A percentile compares a stretch with the other conserved stretches of the same genome.
These are phyloP conservation scores for Trichoderma sp. DNA, from an alignment of 2,329 filamentous ascomycete species.

Conservation along the genomic window DNA sequence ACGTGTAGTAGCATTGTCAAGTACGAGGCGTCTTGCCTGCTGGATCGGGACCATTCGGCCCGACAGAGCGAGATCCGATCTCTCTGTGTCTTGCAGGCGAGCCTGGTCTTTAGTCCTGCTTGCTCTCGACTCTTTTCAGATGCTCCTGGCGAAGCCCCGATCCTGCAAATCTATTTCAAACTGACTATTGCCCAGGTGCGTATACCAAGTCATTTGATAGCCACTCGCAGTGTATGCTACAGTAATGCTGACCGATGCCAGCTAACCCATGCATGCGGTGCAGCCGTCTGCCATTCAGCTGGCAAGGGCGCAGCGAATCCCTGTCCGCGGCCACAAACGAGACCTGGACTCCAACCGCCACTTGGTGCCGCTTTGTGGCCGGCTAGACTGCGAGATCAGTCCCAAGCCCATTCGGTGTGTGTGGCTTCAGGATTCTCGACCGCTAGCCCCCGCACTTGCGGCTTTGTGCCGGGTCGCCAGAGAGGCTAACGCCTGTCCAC, in stretches of 20 bases:
- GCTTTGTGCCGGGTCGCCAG: slow-evolving; percentile 7
- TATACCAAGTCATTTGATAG: background rate
- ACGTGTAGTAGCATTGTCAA: background rate
- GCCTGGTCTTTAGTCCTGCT: background rate
- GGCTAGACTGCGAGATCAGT: background rate
- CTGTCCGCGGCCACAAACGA: background rate
- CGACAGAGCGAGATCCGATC: slow-evolving; percentile 19
- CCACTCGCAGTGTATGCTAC: background rate
- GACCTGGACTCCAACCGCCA: background rate
- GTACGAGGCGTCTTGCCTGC: too few species aligned
- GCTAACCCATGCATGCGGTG: background rate
- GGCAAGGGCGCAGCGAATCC: slow-evolving; percentile 9
- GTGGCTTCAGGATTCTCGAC: slow-evolving; percentile 19
- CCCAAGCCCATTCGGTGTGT: background rate
- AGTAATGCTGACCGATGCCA: background rate
- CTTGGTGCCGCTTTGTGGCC: background rate
- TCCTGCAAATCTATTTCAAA: background rate
- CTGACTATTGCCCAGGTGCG: background rate
- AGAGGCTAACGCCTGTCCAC: slow-evolving; percentile 19
- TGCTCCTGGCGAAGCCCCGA: background rate
- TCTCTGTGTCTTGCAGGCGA: background rate
- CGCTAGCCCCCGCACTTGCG: slow-evolving; percentile 24
- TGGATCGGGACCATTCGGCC: slow-evolving; percentile 2
- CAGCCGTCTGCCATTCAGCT: slow-evolving; percentile 10
- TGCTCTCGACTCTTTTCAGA: background rate